Conservation (phyloP, 768 basidiomycete species). For the Imleria badia region DNA sequence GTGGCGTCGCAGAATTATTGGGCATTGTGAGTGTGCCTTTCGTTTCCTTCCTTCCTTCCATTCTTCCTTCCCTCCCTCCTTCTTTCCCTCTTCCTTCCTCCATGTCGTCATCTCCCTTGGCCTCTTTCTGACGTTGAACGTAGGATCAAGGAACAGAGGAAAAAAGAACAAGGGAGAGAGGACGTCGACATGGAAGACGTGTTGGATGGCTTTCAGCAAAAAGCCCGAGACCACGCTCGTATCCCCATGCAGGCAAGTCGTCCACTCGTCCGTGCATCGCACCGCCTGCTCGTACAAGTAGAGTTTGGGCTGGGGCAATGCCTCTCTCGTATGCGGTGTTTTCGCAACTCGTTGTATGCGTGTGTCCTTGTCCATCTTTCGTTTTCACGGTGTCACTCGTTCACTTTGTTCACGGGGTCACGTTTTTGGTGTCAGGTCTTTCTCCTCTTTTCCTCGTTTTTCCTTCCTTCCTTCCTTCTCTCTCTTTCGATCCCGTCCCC, state of each 20-base stretch:
- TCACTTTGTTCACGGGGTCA: not conserved
- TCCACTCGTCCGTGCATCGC: no score
- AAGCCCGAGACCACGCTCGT: conserved; percentile 70
- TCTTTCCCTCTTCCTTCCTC: not conserved
- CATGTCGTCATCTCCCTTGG: no score
- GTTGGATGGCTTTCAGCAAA: conserved; percentile 53
- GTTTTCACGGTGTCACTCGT: not conserved
- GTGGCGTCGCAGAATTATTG: conserved; percentile 62
- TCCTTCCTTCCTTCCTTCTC: no score
- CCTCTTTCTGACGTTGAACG: not conserved
- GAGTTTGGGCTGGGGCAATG: no score
- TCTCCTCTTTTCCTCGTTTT: no score
- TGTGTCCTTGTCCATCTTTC: not conserved
- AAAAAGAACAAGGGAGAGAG: conserved; percentile 28
- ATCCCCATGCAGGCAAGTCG: conserved; percentile 69
- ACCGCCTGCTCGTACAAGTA: no score
- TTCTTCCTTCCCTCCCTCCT: no score
- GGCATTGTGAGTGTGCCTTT: conserved; percentile 49
- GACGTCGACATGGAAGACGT: conserved; percentile 64
- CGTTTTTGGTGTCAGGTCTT: no score
- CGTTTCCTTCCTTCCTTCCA: not conserved
- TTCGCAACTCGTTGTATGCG: no score
- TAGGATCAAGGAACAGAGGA: conserved; percentile 43
- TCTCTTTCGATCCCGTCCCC: not conserved
- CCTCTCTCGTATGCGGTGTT: no score